A percentile compares a stretch with the other conserved stretches of the same genome.
These are phyloP conservation scores for Dothistroma pini DNA, from an alignment of 2,329 filamentous ascomycete genomes.

Conservation along the genomic window DNA sequence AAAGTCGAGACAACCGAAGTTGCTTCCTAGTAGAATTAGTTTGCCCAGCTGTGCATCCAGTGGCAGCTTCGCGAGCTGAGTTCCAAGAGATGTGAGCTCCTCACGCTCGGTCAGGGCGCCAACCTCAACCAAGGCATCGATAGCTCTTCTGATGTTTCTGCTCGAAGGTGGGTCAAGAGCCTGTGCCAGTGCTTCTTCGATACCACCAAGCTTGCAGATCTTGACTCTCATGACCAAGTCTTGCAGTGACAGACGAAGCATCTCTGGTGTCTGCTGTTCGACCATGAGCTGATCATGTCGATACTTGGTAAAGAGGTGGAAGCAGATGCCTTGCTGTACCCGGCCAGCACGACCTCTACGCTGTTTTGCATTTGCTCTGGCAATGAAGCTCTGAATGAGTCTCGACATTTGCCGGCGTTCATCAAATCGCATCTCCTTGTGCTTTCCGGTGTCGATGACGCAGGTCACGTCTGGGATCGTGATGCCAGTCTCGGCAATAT, in stretches of 20 bases:
- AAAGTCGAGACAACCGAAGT: conserved; percentile 90
- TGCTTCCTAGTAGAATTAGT: conserved; percentile 76
- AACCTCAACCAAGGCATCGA: conserved; percentile 91
- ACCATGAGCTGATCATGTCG: conserved; percentile 80
- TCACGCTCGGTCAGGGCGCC: conserved; percentile 78
- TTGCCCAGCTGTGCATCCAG: conserved; percentile 95
- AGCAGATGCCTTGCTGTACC: conserved; percentile 92
- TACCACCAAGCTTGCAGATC: conserved; percentile 91
- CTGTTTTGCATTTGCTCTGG: conserved; percentile 91
- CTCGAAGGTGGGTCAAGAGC: conserved; percentile 86
- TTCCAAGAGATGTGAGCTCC: conserved; percentile 79
- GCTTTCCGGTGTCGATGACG: conserved; percentile 93
- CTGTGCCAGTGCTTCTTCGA: conserved; percentile 82
- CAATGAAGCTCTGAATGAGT: conserved; percentile 92
- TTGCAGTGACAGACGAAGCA: conserved; percentile 89
- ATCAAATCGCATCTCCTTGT: conserved; percentile 96
- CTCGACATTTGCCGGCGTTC: conserved; percentile 87
- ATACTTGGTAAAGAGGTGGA: conserved; percentile 89
- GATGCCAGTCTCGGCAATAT: conserved; percentile 97
- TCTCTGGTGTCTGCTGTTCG: conserved; percentile 93
- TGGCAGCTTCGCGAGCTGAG: conserved; percentile 81
- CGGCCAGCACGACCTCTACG: conserved; percentile 88
- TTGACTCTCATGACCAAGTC: conserved; percentile 95
- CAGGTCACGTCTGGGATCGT: conserved; percentile 98
- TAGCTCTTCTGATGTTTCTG: conserved; percentile 88